phyloP scores from a whole-genome alignment of 108 stramenopile species.

The Asterionellopsis glacialis region DNA sequence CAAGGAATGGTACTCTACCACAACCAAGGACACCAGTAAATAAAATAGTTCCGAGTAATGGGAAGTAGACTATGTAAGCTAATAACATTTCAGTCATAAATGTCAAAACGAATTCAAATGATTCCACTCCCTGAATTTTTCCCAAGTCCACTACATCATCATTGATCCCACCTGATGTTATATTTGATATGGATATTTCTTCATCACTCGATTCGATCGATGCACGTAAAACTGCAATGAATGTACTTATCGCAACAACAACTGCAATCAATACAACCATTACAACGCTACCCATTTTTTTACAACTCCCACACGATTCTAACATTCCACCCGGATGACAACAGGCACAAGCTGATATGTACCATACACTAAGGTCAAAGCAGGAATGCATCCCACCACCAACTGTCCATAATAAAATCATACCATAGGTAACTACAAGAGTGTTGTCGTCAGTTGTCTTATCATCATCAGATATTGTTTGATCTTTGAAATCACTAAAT shows the following conservation, averaged over 20 bases:
- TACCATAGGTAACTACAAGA: conserved; percentile 40
- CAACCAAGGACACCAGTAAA: conserved; percentile 62
- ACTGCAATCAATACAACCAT: conserved; percentile 30
- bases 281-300: conserved; percentile 33
- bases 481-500: not conserved
- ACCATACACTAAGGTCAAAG: conserved; percentile 72
- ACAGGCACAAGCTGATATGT: conserved; percentile 72
- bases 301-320: conserved; percentile 15
- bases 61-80: conserved; percentile 65
- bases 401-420: conserved; percentile 70
- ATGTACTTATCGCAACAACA: conserved; percentile 34
- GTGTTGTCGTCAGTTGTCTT: not conserved
- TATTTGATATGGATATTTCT: conserved; percentile 9
- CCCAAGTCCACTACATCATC: conserved; percentile 1
- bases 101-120: conserved; percentile 7
- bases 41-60: conserved; percentile 56
- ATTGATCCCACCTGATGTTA: conserved; percentile 4
- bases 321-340: conserved; percentile 44
- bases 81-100: conserved; percentile 63
- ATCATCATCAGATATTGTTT: conserved; percentile 1
- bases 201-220: conserved; percentile 25
- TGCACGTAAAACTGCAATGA: conserved; percentile 51
- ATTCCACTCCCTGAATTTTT: not conserved
- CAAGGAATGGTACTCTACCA: conserved; percentile 45
- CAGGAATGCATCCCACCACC: conserved; percentile 60